Conservation (phyloP, 352 stramenopile genomes). For the Globisporangium solare region DNA sequence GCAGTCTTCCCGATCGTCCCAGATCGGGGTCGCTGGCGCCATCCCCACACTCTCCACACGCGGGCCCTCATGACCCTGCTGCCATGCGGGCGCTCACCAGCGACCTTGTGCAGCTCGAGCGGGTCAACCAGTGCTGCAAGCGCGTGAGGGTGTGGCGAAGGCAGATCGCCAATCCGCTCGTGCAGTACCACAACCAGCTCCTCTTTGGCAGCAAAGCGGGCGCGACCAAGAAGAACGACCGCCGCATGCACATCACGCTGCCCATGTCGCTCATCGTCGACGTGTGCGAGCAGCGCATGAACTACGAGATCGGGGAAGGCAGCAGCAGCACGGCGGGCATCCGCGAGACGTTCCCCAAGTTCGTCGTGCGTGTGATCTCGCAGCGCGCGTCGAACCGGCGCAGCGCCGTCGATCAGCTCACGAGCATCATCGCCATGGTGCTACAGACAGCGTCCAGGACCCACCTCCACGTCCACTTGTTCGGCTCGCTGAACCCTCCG, state of each 20-base stretch:
- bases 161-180: conserved; percentile 57
- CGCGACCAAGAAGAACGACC: conserved; percentile 46
- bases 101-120: conserved; percentile 52
- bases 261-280: conserved; percentile 71
- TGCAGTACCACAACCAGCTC: conserved; percentile 56
- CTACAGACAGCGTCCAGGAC: conserved; percentile 31
- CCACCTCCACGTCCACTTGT: conserved; percentile 51
- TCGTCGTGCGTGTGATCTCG: conserved; percentile 53
- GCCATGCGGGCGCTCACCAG: conserved; percentile 11
- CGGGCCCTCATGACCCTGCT: not conserved
- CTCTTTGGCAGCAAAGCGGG: conserved; percentile 13
- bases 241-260: conserved; percentile 64
- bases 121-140: conserved; percentile 68
- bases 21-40: conserved; percentile 7
- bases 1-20: conserved; percentile 18
- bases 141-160: conserved; percentile 65
- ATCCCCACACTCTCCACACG: not conserved
- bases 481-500: conserved; percentile 59
- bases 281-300: conserved; percentile 62
- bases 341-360: conserved; percentile 65
- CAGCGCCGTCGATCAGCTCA: conserved; percentile 51
- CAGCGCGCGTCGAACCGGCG: conserved; percentile 43
- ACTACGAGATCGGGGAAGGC: conserved; percentile 32
- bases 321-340: conserved; percentile 15
- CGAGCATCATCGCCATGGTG: conserved; percentile 44